Conservation (phyloP, 78 protist genomes). For the Polysphondylium violaceum region DNA sequence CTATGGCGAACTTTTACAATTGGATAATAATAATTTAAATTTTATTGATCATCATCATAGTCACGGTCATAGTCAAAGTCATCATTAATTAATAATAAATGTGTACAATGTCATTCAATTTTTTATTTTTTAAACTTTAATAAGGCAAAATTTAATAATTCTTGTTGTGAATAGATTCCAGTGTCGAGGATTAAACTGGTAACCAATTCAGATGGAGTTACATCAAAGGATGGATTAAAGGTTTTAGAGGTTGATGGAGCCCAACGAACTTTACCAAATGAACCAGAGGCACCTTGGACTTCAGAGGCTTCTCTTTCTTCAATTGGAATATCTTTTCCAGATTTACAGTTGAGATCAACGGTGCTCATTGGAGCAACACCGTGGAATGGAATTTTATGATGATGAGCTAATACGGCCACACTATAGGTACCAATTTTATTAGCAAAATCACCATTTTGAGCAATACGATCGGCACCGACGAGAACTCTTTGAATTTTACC, state of each 20-base stretch:
- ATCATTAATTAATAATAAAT: no score
- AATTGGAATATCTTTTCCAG: slow-evolving; percentile 81
- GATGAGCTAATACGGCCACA: slow-evolving; percentile 74
- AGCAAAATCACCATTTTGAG: slow-evolving; percentile 86
- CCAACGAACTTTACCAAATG: slow-evolving; percentile 76
- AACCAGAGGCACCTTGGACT: slow-evolving; percentile 75
- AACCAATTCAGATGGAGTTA: slow-evolving; percentile 72
- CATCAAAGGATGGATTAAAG: slow-evolving; percentile 87
- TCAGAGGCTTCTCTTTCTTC: slow-evolving; percentile 77
- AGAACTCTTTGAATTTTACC: slow-evolving; percentile 86
- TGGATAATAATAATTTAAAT: neutral
- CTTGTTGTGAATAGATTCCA: slow-evolving; percentile 30
- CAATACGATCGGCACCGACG: slow-evolving; percentile 88
- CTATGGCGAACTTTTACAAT: slow-evolving; percentile 84
- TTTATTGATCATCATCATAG: neutral
- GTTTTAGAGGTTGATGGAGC: slow-evolving; percentile 67
- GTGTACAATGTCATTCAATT: neutral
- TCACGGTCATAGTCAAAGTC: neutral
- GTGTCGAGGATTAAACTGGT: slow-evolving; percentile 73
- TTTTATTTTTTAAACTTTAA: neutral
- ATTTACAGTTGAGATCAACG: slow-evolving; percentile 38
- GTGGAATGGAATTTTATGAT: slow-evolving; percentile 80
- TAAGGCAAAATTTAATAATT: neutral
- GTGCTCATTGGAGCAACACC: slow-evolving; percentile 85
- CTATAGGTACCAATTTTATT: slow-evolving; percentile 88